phyloP scores from a whole-genome alignment of 2,329 filamentous ascomycete genomes.

The Berkeleyomyces rouxiae region DNA sequence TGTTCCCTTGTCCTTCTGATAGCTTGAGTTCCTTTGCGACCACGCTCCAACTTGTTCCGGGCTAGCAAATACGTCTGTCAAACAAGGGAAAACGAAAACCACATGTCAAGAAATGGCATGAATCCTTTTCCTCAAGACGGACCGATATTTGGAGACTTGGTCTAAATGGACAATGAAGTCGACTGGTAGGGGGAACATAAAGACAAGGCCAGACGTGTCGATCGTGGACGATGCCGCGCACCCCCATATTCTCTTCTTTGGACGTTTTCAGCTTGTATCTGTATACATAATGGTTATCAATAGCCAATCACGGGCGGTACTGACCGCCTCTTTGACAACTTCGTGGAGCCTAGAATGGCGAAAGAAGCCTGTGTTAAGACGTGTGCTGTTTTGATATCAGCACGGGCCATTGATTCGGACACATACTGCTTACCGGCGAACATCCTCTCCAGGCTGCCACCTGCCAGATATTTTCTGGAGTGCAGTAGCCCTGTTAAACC shows the following conservation, averaged over 20 bases:
- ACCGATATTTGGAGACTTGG: not conserved
- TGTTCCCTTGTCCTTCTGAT: no score
- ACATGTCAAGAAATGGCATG: not conserved
- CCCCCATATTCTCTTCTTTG: not conserved
- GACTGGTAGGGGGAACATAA: not conserved
- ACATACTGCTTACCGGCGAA: not conserved
- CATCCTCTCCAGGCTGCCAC: not conserved
- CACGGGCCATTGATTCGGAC: not conserved
- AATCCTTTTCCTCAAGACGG: not conserved
- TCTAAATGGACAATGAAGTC: not conserved
- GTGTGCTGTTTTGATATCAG: not conserved
- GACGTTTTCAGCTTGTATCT: not conserved
- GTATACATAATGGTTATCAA: not conserved
- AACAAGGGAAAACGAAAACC: not conserved
- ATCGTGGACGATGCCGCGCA: not conserved
- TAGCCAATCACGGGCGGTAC: not conserved
- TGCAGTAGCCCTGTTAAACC: not conserved
- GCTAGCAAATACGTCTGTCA: not conserved
- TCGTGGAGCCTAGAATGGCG: not conserved
- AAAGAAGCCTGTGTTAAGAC: not conserved
- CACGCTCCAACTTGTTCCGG: not conserved
- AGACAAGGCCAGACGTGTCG: not conserved
- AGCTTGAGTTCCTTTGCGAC: not conserved
- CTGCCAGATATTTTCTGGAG: not conserved
- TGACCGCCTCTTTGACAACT: not conserved